Evolutionary conservation across 768 basidiomycete genomes (phyloP), one percentile per base, ranked within the genome.

Genomic region (Tephrocybe sp.): DNA sequence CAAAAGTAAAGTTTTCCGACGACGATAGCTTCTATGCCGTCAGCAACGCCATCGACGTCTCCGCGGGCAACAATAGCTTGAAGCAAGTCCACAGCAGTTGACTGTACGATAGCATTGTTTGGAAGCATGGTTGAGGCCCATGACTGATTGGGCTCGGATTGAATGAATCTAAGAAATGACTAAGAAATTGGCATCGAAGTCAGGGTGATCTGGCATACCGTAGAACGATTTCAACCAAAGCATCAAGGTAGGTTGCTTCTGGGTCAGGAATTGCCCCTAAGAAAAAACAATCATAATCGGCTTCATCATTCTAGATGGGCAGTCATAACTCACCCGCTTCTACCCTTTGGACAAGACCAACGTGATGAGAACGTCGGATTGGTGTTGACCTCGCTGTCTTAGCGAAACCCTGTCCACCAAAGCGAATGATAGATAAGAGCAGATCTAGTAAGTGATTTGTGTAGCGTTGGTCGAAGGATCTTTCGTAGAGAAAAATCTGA

Each of bases 331-430:
- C 67, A 89, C 92, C 76, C 9, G 68, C 57, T 54, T 83, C 77
- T 12, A 87, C 75, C 54, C 89, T 76, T 50, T 82, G 73, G 8
- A 83, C 59, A 8, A 98, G 68, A 3, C 76, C 83, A 5, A 73
- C 52, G 61, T 92, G 81, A 31, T 82, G 72, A 3, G 90, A 84
- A 26, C 85, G 80, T 53, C 78, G 81, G 45, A 93, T 70, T 9
- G 71, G 69, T 1, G 84, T 82, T 11, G 75, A 75, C 45, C 86
- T 79, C 0, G 89, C 85, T 1, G 86, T 78, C 58, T 89, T 89
- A 38, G 83, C 76, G 61, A 97, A 88, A 0, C 90, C 92, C 65
- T 92, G 89, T 2, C 94, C 94, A 1, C 95, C 95, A 61, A 94
- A 95, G 28, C 84, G 81, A 45, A 89, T 80, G 9, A 97, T 74